A percentile compares a stretch with the other conserved stretches of the same genome.
Conservation (phyloP, 2,329 filamentous ascomycete species). For the Cladophialophora carrionii region DNA sequence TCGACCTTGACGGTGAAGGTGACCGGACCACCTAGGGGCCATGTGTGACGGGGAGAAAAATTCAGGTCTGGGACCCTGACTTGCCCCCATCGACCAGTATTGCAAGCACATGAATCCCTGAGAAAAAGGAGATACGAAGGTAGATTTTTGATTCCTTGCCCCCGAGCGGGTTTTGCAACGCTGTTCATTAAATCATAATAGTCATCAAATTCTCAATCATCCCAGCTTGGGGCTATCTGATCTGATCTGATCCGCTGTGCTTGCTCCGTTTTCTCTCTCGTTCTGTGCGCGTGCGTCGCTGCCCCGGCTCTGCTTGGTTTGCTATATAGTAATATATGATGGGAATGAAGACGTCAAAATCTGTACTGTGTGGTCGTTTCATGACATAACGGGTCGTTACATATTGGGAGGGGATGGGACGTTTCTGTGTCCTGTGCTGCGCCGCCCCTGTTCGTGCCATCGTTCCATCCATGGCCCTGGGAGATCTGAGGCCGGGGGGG, state of each 20-base stretch:
- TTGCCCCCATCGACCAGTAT: not conserved
- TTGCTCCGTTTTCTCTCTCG: not conserved
- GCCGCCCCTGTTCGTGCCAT: not conserved
- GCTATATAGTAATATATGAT: slow-evolving; percentile 11
- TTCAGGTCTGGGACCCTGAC: slow-evolving; percentile 1
- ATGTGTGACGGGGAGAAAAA: not conserved
- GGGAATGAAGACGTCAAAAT: slow-evolving; percentile 6
- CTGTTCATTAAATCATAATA: slow-evolving; percentile 5
- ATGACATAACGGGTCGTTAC: slow-evolving; percentile 11
- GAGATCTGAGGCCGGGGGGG: not conserved
- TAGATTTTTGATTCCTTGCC: no score
- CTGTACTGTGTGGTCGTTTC: slow-evolving; percentile 4
- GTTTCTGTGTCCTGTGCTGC: not conserved
- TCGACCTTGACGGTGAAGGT: not conserved
- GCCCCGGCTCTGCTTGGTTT: slow-evolving; percentile 5
- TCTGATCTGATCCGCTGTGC: slow-evolving; percentile 10
- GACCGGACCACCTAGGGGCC: not conserved
- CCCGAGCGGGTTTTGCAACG: not conserved
- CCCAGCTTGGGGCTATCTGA: not conserved
- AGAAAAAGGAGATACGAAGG: no score
- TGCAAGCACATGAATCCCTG: not conserved
- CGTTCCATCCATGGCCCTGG: not conserved
- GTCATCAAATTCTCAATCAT: not conserved
- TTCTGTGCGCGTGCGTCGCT: not conserved
- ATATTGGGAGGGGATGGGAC: not conserved